Conservation (phyloP, 2,329 filamentous ascomycete species). For the Sphaerulina populicola region DNA sequence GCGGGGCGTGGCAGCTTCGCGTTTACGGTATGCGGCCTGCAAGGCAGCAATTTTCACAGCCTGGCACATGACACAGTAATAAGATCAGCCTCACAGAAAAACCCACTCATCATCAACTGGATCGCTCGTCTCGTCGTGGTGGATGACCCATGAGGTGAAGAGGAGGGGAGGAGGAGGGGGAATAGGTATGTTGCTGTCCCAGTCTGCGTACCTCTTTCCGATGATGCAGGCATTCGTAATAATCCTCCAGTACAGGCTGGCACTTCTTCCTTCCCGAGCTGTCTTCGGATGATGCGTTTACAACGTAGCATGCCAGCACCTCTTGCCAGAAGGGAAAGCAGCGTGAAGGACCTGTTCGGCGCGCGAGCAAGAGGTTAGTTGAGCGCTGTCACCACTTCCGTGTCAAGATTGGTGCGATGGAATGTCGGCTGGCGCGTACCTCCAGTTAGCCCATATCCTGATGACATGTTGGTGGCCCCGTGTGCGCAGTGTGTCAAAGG, state of each 20-base stretch:
- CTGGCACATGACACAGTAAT: conserved; percentile 40
- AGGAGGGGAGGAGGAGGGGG: too few relatives aligned
- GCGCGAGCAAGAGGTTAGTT: neutral
- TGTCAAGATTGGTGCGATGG: neutral
- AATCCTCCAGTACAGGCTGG: conserved; percentile 76
- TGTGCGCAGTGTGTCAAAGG: neutral
- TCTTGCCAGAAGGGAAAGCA: conserved; percentile 99
- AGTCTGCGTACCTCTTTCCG: conserved; percentile 76
- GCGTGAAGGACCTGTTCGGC: conserved; percentile 54
- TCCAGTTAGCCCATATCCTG: conserved; percentile 72
- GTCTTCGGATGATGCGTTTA: conserved; percentile 73
- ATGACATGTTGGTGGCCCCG: conserved; percentile 53
- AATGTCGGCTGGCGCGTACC: conserved; percentile 45
- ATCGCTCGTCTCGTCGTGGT: too few relatives aligned
- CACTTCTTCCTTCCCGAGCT: conserved; percentile 85
- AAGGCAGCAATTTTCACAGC: conserved; percentile 68
- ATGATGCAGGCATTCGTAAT: conserved; percentile 98
- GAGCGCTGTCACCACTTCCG: neutral
- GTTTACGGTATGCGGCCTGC: conserved; percentile 77
- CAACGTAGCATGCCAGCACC: conserved; percentile 93
- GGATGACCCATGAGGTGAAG: too few relatives aligned
- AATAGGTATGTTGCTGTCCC: neutral
- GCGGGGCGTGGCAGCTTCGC: conserved; percentile 63
- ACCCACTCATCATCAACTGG: too few relatives aligned
- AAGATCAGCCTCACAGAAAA: neutral